phyloP scores from a whole-genome alignment of 2,329 filamentous ascomycete species.

The Stachybotrys chartarum region DNA sequence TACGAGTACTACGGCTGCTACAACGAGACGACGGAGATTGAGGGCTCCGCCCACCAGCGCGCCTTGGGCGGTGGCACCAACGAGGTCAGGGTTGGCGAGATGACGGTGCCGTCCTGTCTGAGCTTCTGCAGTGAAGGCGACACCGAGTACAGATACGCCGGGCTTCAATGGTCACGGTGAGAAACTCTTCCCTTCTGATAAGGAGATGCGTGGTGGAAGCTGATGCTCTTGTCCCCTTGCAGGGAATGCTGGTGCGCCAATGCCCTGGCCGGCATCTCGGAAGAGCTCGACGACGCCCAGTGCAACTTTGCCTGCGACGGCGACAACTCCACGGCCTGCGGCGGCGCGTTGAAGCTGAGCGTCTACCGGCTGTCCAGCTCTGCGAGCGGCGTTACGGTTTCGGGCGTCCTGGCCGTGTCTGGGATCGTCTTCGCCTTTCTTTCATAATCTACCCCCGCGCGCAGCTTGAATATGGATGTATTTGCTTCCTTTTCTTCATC shows the following conservation, averaged over 20 bases:
- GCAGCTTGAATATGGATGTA: too few relatives aligned
- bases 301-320: constrained; percentile 50
- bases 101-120: constrained; percentile 47
- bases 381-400: not conserved
- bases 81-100: constrained; percentile 31
- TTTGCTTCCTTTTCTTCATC: too few relatives aligned
- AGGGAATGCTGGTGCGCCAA: constrained; percentile 56
- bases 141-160: constrained; percentile 40
- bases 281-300: constrained; percentile 34
- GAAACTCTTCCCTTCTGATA: constrained; percentile 6
- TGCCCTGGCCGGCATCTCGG: constrained; percentile 37
- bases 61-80: constrained; percentile 37
- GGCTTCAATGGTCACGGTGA: constrained; percentile 45
- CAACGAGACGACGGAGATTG: constrained; percentile 46
- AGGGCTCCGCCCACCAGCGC: constrained; percentile 32
- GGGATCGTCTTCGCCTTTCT: constrained; percentile 2
- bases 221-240: not conserved
- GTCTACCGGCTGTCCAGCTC: constrained; percentile 29
- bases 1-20: constrained; percentile 52
- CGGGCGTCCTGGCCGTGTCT: constrained; percentile 3
- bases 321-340: constrained; percentile 43
- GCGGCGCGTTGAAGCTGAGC: constrained; percentile 42
- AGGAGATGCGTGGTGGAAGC: not conserved
- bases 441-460: constrained; percentile 1
- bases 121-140: constrained; percentile 37